Evolutionary conservation across 257 asterid species (phyloP).

Genomic region (Ligustrum vulgare): DNA sequence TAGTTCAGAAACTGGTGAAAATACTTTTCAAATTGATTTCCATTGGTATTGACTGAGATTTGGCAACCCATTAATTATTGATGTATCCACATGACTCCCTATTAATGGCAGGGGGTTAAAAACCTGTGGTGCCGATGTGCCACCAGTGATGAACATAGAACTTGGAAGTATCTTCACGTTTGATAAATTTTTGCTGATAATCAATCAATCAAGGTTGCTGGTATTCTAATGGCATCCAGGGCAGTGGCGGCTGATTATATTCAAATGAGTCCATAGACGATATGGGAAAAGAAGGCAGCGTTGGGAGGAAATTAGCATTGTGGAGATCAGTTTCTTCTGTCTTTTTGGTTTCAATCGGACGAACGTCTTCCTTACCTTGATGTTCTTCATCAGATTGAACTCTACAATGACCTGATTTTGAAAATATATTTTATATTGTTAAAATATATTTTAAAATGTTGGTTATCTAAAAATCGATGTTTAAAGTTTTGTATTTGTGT

Average conservation of each 20-base stretch:
- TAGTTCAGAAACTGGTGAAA: background rate
- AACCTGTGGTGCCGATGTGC: background rate
- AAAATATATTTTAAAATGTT: too few species aligned
- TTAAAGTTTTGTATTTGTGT: too few species aligned
- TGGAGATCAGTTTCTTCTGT: too few species aligned
- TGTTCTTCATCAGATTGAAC: too few species aligned
- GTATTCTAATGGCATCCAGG: slow-evolving; percentile 11
- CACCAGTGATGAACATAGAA: background rate
- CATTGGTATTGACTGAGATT: slow-evolving; percentile 6
- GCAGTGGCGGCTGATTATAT: slow-evolving; percentile 15
- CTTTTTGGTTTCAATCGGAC: too few species aligned
- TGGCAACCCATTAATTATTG: slow-evolving; percentile 1
- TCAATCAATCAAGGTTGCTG: slow-evolving; percentile 6
- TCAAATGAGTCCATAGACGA: slow-evolving; percentile 9
- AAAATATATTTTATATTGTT: too few species aligned
- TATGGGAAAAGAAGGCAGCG: background rate
- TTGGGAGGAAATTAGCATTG: background rate
- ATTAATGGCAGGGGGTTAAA: background rate
- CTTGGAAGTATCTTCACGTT: slow-evolving; percentile 7
- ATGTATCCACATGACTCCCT: slow-evolving; percentile 14
- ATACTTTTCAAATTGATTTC: background rate
- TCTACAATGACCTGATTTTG: too few species aligned
- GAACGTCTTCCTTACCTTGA: too few species aligned
- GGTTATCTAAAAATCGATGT: too few species aligned
- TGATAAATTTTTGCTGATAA: background rate